phyloP scores from a whole-genome alignment of 768 basidiomycete genomes.

The Mycena latifolia region DNA sequence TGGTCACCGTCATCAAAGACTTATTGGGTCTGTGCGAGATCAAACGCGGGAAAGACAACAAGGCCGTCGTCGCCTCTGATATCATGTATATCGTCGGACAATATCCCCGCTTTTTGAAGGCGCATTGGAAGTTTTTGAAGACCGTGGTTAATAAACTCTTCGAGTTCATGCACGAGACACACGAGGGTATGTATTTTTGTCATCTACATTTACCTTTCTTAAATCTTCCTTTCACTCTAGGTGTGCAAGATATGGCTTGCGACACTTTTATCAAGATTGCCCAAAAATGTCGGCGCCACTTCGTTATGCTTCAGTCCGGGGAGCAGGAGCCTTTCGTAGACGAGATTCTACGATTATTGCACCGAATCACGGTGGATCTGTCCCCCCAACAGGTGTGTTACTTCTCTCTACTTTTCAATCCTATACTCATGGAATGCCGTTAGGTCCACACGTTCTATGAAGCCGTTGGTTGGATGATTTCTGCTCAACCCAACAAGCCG shows the following conservation, averaged over 20 bases:
- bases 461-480: conserved; percentile 99
- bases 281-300: conserved; percentile 97
- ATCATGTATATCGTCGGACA: conserved; percentile 99
- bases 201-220: conserved; percentile 9
- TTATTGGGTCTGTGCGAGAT: conserved; percentile 97
- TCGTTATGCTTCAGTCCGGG: conserved; percentile 98
- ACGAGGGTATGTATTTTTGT: conserved; percentile 81
- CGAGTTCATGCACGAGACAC: conserved; percentile 99
- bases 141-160: conserved; percentile 99
- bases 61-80: conserved; percentile 96
- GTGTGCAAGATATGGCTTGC: conserved; percentile 99
- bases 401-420: conserved; percentile 33
- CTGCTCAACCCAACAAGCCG: conserved; percentile 97
- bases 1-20: conserved; percentile 99
- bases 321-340: conserved; percentile 98
- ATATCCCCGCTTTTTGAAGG: conserved; percentile 99
- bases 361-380: conserved; percentile 94
- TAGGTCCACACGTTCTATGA: conserved; percentile 98
- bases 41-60: conserved; percentile 99
- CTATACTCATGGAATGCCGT: conserved; percentile 30
- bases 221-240: conserved; percentile 50
- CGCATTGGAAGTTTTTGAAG: conserved; percentile 99
- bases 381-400: conserved; percentile 84
- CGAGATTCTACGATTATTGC: conserved; percentile 92
- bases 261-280: conserved; percentile 99